Base-by-base conservation (phyloP, 2,329 filamentous ascomycete genomes). In the Talaromyces sp. region DNA sequence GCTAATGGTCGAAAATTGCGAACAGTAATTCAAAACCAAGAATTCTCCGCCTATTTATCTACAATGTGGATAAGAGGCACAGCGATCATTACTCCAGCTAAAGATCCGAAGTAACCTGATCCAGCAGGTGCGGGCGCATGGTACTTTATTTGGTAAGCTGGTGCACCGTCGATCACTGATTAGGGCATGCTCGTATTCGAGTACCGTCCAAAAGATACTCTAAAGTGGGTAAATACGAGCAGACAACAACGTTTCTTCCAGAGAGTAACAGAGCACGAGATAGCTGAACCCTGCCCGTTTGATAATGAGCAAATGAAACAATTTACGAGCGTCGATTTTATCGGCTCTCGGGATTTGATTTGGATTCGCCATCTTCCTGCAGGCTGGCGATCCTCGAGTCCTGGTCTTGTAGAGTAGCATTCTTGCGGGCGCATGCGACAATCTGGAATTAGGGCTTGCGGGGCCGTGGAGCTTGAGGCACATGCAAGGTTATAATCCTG, bases 361-460 rank as follows among this genome's bases (percentile, higher is more conserved):
- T n/a, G n/a, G 19, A 50, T 49, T 14, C 16, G 22, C 19, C 45
- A 8, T 52, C 19, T 35, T 19, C n/a, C 33, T 56, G 33, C 19
- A 56, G 52, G 11, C 52, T 14, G 33, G 13, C 50, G 50, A 54
- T 22, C 49, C 9, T 35, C 27, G 16, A 54, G 16, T 35, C 31
- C 35, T 35, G 1, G 14, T 22, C 6, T 6, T 4, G 35, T 37
- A 37, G 2, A 56, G 31, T 56, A 37, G 31, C 52, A 56, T 56
- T 39, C 33, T 39, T 9, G 6, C 33, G 2, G 27, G 10, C n/a
- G 33, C 33, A 39, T 56, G 52, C 37, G 22, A 56, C 52, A 19
- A 31, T 56, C 52, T 14, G n/a, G 52, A 22, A 37, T 56, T 39
- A 56, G 52, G 52, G 52, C 52, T 56, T 54, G 10, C 50, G 49